These are phyloP conservation scores for Eimeria tenella DNA, from an alignment of 169 alveolate genomes.

Conservation along the genomic window DNA sequence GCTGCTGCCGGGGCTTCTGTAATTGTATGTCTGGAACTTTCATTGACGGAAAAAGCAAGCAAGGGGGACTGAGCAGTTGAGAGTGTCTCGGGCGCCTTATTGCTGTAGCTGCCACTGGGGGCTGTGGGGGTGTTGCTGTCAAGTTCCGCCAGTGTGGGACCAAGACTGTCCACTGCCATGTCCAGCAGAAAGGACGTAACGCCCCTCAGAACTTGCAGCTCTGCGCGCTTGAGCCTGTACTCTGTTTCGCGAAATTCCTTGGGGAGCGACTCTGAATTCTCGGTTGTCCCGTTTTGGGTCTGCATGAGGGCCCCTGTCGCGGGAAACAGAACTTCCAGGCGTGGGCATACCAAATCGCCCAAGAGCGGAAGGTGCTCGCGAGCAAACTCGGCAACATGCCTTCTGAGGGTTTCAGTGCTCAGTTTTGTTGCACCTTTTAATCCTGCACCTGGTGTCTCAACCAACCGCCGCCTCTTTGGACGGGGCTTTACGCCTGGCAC, in stretches of 20 bases:
- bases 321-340: slow-evolving; percentile 48
- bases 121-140: slow-evolving; percentile 5
- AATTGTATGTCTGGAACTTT: background rate
- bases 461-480: slow-evolving; percentile 77
- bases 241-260: background rate
- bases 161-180: slow-evolving; percentile 34
- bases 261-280: background rate
- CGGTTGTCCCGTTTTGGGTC: background rate
- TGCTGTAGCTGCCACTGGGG: background rate
- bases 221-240: slow-evolving; percentile 29
- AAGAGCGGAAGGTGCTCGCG: slow-evolving; percentile 65
- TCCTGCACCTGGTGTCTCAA: slow-evolving; percentile 4
- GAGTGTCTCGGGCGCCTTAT: background rate
- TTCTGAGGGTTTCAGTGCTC: slow-evolving; percentile 14
- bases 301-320: background rate
- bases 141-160: slow-evolving; percentile 20
- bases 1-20: background rate
- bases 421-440: background rate
- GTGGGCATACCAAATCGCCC: slow-evolving; percentile 62
- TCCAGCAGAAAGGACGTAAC: slow-evolving; percentile 52
- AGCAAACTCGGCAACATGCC: slow-evolving; percentile 66
- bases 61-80: background rate
- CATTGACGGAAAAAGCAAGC: background rate
- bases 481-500: slow-evolving; percentile 47
- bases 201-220: slow-evolving; percentile 45